These are phyloP conservation scores for Sporothrix schenckii DNA, from an alignment of 2,329 filamentous ascomycete genomes.

Conservation along the genomic window DNA sequence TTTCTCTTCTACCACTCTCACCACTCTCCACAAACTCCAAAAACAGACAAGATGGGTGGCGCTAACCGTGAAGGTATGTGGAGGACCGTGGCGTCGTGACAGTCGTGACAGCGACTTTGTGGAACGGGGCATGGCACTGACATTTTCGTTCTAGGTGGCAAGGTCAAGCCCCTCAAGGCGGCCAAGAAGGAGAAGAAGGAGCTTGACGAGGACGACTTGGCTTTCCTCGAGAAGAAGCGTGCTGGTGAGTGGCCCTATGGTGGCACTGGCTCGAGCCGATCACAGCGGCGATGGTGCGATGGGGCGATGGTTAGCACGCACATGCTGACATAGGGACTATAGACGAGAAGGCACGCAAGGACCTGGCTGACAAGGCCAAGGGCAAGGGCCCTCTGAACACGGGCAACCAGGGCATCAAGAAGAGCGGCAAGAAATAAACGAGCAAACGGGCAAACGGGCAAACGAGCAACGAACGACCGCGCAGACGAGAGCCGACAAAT, in stretches of 20 bases:
- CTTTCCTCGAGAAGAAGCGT: constrained; percentile 79
- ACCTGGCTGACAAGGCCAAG: constrained; percentile 76
- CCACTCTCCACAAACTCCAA: background rate
- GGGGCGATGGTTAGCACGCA: background rate
- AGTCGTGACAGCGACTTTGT: background rate
- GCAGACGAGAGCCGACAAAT: background rate
- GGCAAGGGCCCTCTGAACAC: constrained; percentile 88
- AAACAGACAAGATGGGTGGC: constrained; percentile 61
- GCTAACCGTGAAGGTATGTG: constrained; percentile 64
- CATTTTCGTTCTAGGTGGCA: constrained; percentile 65
- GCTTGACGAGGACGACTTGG: constrained; percentile 82
- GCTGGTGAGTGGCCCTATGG: constrained; percentile 65
- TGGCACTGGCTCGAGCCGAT: background rate
- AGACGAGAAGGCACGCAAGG: constrained; percentile 86
- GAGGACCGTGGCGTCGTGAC: background rate
- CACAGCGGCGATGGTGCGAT: background rate
- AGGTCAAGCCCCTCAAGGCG: constrained; percentile 82
- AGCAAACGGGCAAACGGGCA: background rate
- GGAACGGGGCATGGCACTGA: background rate
- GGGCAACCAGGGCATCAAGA: constrained; percentile 90
- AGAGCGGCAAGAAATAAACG: constrained; percentile 84
- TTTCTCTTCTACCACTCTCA: background rate
- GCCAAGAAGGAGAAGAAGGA: constrained; percentile 84
- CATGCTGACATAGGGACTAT: constrained; percentile 25
- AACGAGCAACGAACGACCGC: background rate